These are phyloP conservation scores for Bruguiera sexangula DNA, from an alignment of 345 rosid genomes.

Conservation along the genomic window DNA sequence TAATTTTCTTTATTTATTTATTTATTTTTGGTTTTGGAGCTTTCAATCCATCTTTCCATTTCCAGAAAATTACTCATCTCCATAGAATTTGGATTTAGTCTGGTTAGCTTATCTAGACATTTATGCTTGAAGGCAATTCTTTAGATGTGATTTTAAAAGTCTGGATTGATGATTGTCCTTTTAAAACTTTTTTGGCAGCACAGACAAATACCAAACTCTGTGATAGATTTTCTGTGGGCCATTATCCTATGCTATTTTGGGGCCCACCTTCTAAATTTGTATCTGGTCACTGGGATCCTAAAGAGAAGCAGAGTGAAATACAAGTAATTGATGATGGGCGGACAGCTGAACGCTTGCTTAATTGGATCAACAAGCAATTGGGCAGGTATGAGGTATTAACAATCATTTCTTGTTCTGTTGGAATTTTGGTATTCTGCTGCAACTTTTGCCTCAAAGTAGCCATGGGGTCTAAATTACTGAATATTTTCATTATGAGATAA, in stretches of 20 bases:
- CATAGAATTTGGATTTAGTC: background rate
- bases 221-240: conserved; percentile 74
- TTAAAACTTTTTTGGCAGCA: conserved; percentile 64
- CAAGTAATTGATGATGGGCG: conserved; percentile 57
- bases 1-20: background rate
- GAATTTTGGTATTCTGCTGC: background rate
- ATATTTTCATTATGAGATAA: background rate
- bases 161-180: conserved; percentile 26
- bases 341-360: conserved; percentile 78
- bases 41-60: background rate
- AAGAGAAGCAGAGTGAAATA: conserved; percentile 57
- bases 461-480: conserved; percentile 3
- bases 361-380: conserved; percentile 81
- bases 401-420: background rate
- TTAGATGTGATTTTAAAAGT: background rate
- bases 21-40: background rate
- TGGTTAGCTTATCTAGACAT: background rate
- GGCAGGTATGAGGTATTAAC: conserved; percentile 59
- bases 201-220: conserved; percentile 88
- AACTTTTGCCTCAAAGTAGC: conserved; percentile 1
- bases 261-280: conserved; percentile 62
- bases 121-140: background rate
- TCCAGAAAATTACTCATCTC: background rate
- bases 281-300: conserved; percentile 58
- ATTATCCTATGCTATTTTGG: conserved; percentile 96